Evolutionary conservation across 768 basidiomycete species (phyloP).

Genomic region (Infundibulicybe gibba): DNA sequence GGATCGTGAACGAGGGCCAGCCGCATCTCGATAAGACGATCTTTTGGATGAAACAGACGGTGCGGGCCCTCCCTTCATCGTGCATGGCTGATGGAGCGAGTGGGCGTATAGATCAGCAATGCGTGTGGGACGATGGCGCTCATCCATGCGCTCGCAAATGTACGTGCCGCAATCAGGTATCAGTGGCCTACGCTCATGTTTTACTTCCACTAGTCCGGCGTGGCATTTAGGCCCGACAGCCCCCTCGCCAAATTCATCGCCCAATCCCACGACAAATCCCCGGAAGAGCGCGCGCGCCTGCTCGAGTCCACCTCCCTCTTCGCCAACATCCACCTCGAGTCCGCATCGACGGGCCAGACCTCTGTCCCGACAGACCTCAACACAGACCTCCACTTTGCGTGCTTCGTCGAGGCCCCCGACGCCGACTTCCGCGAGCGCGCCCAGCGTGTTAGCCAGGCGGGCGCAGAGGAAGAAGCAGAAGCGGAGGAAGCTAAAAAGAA

Average conservation of each 20-base stretch:
- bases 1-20: constrained; percentile 42
- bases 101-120: constrained; percentile 63
- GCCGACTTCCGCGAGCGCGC: constrained; percentile 10
- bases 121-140: constrained; percentile 89
- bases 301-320: constrained; percentile 79
- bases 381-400: constrained; percentile 83
- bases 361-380: constrained; percentile 58
- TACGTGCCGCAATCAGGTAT: constrained; percentile 33
- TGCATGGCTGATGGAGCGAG: neutral
- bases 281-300: constrained; percentile 68
- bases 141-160: constrained; percentile 81
- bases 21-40: constrained; percentile 56
- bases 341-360: constrained; percentile 69
- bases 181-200: neutral
- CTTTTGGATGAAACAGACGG: constrained; percentile 91
- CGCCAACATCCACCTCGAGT: constrained; percentile 69
- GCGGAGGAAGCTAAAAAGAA: constrained; percentile 10
- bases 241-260: constrained; percentile 64
- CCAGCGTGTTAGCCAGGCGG: no score
- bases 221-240: constrained; percentile 51
- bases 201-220: constrained; percentile 40
- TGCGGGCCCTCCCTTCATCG: constrained; percentile 19
- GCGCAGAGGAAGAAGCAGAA: constrained; percentile 6
- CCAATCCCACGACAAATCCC: constrained; percentile 60
- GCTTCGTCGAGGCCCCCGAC: constrained; percentile 72